phyloP scores from a whole-genome alignment of 768 basidiomycete species.

The Russula griseocarnosa region DNA sequence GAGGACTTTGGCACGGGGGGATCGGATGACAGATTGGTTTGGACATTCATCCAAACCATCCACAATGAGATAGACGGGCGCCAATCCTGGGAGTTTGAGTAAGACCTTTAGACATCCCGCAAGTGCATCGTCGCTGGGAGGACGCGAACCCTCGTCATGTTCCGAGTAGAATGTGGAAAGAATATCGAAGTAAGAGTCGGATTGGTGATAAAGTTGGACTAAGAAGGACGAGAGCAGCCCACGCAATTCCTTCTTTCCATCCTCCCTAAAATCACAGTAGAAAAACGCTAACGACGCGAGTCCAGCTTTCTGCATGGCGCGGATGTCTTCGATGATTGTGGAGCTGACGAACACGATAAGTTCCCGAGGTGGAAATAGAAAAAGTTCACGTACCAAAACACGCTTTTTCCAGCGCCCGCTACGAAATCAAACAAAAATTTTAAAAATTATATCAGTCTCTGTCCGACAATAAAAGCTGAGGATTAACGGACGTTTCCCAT shows the following conservation, averaged over 20 bases:
- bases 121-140: background rate
- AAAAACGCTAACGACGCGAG: background rate
- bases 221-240: background rate
- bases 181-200: background rate
- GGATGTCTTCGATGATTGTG: background rate
- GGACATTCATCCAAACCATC: background rate
- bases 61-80: background rate
- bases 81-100: background rate
- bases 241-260: background rate
- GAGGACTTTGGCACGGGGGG: background rate
- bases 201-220: background rate
- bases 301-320: background rate
- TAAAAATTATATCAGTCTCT: background rate
- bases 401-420: background rate
- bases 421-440: background rate
- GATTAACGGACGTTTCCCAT: background rate
- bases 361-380: background rate
- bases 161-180: background rate
- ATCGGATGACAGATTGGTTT: background rate
- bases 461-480: background rate
- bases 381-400: background rate
- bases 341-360: background rate
- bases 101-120: background rate
- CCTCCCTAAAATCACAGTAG: background rate
- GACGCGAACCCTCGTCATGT: background rate